These are phyloP conservation scores for Tylopilus sp. DNA, from an alignment of 768 basidiomycete species.

Conservation along the genomic window DNA sequence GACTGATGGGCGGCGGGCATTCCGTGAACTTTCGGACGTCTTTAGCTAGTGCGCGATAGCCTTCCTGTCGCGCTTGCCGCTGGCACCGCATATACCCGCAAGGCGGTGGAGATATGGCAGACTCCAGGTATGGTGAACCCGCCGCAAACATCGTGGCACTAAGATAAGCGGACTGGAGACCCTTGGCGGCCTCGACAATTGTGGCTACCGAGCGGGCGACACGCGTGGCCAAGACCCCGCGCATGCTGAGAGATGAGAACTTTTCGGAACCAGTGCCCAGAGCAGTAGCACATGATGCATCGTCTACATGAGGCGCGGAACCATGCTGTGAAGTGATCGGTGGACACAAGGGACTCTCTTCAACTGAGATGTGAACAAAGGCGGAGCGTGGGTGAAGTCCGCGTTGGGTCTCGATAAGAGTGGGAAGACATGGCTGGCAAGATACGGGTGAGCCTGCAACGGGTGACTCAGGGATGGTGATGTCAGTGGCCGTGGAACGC, in stretches of 20 bases:
- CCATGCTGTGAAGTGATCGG: slow-evolving; percentile 1
- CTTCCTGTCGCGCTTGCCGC: slow-evolving; percentile 29
- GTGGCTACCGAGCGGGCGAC: slow-evolving; percentile 37
- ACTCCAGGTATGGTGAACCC: slow-evolving; percentile 24
- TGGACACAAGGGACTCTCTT: slow-evolving; percentile 36
- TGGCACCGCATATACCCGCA: slow-evolving; percentile 8
- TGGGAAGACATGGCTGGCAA: slow-evolving; percentile 29
- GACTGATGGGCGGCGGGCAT: slow-evolving; percentile 7
- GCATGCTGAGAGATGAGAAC: slow-evolving; percentile 6
- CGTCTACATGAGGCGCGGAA: slow-evolving; percentile 14
- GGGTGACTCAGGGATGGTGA: slow-evolving; percentile 33
- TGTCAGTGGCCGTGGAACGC: slow-evolving; percentile 36
- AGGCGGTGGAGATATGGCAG: slow-evolving; percentile 18
- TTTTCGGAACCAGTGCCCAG: neutral
- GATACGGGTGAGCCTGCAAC: slow-evolving; percentile 30
- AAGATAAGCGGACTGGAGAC: slow-evolving; percentile 58
- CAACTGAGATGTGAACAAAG: slow-evolving; percentile 32
- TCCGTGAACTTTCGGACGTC: slow-evolving; percentile 45
- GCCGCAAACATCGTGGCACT: slow-evolving; percentile 49
- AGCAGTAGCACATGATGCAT: slow-evolving; percentile 13
- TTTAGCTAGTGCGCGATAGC: slow-evolving; percentile 40
- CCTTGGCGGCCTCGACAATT: slow-evolving; percentile 50
- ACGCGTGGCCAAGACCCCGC: slow-evolving; percentile 19
- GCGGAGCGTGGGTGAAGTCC: slow-evolving; percentile 37
- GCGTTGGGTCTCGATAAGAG: slow-evolving; percentile 26